These are phyloP conservation scores for Ilyonectria sp. DNA, from an alignment of 2,329 filamentous ascomycete genomes.

Conservation along the genomic window DNA sequence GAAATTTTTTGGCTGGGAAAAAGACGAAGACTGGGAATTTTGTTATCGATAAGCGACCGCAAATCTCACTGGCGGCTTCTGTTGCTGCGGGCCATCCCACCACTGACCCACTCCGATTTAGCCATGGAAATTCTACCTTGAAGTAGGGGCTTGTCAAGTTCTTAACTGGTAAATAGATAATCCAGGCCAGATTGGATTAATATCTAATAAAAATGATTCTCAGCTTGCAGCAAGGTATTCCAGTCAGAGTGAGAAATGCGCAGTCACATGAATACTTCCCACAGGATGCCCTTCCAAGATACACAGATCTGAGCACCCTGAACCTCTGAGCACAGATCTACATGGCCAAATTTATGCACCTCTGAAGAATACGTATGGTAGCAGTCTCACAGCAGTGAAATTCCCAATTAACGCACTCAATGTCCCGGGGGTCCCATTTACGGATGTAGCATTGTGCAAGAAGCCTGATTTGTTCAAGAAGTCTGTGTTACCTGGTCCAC, in stretches of 20 bases:
- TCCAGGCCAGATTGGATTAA: too few species aligned
- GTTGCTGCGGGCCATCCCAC: constrained; percentile 30
- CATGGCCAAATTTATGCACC: too few species aligned
- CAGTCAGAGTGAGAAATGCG: too few species aligned
- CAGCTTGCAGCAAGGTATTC: too few species aligned
- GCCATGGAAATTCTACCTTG: background rate
- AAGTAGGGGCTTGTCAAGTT: background rate
- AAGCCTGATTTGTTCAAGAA: background rate
- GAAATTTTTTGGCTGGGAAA: constrained; percentile 51
- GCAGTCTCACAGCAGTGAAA: too few species aligned
- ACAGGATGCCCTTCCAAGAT: too few species aligned
- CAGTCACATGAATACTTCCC: too few species aligned
- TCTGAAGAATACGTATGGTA: too few species aligned
- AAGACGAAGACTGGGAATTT: constrained; percentile 39
- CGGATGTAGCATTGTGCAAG: background rate
- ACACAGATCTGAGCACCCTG: too few species aligned
- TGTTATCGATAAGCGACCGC: constrained; percentile 52
- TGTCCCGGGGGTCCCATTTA: background rate
- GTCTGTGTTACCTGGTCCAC: constrained; percentile 19
- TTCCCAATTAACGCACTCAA: background rate
- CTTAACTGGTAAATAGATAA: background rate
- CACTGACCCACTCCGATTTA: constrained; percentile 24
- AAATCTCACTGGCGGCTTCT: constrained; percentile 11
- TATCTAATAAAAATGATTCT: too few species aligned
- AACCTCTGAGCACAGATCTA: too few species aligned